Base-by-base conservation (phyloP, 2,329 filamentous ascomycete species). In the Emergomyces orientalis region DNA sequence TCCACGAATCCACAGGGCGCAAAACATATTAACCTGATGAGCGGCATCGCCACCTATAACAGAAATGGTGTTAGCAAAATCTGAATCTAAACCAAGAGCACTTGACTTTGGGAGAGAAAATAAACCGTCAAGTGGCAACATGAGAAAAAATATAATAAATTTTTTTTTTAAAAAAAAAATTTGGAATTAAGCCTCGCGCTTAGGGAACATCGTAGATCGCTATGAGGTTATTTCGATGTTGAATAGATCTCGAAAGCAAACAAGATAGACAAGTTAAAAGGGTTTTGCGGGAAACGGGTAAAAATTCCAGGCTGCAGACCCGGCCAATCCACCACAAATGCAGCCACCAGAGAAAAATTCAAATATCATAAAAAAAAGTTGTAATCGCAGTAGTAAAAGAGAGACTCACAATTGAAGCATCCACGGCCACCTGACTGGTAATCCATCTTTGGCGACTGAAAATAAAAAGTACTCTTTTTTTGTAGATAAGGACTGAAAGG, bases 41-140 rank as follows among this genome's bases (percentile, higher is more conserved):
- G 84, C 84, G 69, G 84, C 81, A 76, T 88, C 86, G 77, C 88
- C 88, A 80, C 88, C 88, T 90, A 76, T 63, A 64, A 59, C 67
- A 63, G 52, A 55, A 22, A 55, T 22, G 2, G 71, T 45, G 64
- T 64, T 39, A 65, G 61, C 56, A 45, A 7, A 22, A 27, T 27
- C 14, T 58, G 37, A 32, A 27, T 45, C 13, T n/a, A 58, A 17
- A 22, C 7, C 9, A 22, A 30, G 5, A 30, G 49, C 6, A 25
- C 22, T 52, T 30, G 14, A 52, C 6, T 17, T 14, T 4, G 5
- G 25, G 13, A 14, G 5, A 14, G 25, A 14, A n/a, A 52, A 52
- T 32, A 8, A 39, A 30, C n/a, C 17, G 34, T 13, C 32, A 57
- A 57, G 32, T 22, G 32, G 11, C 17, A 57, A 11, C n/a, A 41